Base-by-base conservation (phyloP, 1,284 basidiomycete species). In the Ganoderma leucocontextum region DNA sequence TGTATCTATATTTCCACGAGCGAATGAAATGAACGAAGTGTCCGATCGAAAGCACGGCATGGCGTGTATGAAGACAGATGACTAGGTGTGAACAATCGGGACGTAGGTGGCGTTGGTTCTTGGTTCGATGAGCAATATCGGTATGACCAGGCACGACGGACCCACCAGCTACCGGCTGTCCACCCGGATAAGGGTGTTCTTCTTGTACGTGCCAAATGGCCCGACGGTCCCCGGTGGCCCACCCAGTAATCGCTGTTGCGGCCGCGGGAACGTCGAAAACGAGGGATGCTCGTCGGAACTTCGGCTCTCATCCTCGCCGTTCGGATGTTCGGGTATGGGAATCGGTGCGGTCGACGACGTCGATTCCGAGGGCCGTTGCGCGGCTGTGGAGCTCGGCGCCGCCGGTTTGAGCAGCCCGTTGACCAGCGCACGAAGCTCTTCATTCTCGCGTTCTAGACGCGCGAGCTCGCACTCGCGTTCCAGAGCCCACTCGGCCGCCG, bases 401-500 rank as follows among this genome's bases (percentile, higher is more conserved):
- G 64, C 29, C 12, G 70, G 64, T 4, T 65, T 62, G 55, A 70
- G 61, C 64, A 73, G 61, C 10, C 71, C 70, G 60, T 85, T 89
- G 65, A 94, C 79, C 81, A 97, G 84, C 69, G 89, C 85, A 71
- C 92, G 85, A 69, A 98, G 82, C 71, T 93, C 86, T 63, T 88
- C 86, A 77, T 98, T 98, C 83, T 98, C 96, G 73, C 87, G 88
- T 79, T 96, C 91, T 55, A 98, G 82, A 47, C 94, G 85, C 62
- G 90, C 87, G 12, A 97, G 87, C 82, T 97, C 95, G 76, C 91
- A 91, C 78, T 97, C 96, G 66, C 95, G 85, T 75, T 96, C 94
- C 67, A 98, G 79, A 0, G 94, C 91, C 85, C 91, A 88, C 74
- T 97, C 95, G 0, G 82, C 79, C 0, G 77, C 78, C 49, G 84